These are phyloP conservation scores for Trichoderma oligosporum DNA, from an alignment of 2,329 filamentous ascomycete genomes.

Conservation along the genomic window DNA sequence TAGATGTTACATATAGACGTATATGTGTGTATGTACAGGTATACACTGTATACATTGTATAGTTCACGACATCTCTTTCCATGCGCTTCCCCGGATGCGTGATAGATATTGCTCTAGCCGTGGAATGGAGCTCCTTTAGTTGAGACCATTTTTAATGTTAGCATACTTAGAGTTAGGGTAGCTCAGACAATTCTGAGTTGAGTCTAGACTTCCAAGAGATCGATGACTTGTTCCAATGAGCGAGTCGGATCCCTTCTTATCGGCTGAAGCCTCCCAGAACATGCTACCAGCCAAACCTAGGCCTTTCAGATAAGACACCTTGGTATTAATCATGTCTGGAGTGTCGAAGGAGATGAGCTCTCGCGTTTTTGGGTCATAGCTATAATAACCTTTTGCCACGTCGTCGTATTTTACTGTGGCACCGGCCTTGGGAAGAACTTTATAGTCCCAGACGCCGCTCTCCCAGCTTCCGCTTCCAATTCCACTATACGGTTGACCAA, in stretches of 20 bases:
- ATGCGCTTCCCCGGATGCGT: not conserved
- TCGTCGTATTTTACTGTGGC: constrained; percentile 56
- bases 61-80: not conserved
- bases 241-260: constrained; percentile 56
- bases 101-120: not conserved
- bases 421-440: constrained; percentile 62
- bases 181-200: constrained; percentile 45
- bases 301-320: constrained; percentile 61
- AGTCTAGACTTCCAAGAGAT: constrained; percentile 42
- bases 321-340: constrained; percentile 54
- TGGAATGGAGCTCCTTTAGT: constrained; percentile 15
- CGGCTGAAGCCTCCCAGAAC: constrained; percentile 80
- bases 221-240: constrained; percentile 53
- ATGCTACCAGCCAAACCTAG: constrained; percentile 69
- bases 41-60: constrained; percentile 1
- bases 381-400: constrained; percentile 62
- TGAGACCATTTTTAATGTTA: constrained; percentile 43
- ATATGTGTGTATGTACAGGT: constrained; percentile 8
- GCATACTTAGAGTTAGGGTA: constrained; percentile 54
- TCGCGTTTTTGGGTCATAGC: constrained; percentile 57
- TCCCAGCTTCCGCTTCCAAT: constrained; percentile 69
- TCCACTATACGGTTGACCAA: constrained; percentile 61
- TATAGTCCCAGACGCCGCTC: constrained; percentile 75
- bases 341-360: constrained; percentile 73
- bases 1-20: not conserved